Evolutionary conservation across 192 early-diverging fungal species (phyloP).

Genomic region (Backusella tarrabulga): DNA sequence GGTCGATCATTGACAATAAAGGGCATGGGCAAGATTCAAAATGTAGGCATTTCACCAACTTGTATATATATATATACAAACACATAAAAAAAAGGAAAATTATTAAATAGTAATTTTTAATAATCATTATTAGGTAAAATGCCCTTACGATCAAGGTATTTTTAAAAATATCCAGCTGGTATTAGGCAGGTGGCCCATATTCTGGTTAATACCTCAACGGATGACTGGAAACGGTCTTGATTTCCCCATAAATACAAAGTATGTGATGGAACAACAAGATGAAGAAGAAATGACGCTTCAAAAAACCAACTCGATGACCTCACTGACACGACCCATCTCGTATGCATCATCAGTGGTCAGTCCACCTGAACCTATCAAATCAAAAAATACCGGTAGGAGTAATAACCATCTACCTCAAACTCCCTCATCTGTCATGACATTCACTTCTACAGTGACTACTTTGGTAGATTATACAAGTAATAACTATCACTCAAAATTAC

Average conservation of each 20-base stretch:
- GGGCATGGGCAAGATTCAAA: constrained; percentile 54
- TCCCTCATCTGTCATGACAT: constrained; percentile 22
- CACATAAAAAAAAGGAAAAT: background rate
- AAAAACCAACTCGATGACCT: background rate
- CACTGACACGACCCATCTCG: background rate
- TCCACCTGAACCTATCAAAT: constrained; percentile 1
- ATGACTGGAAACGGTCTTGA: constrained; percentile 67
- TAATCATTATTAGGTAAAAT: constrained; percentile 42
- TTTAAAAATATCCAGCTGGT: constrained; percentile 71
- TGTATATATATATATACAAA: background rate
- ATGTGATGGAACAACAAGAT: constrained; percentile 1
- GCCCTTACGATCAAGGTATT: constrained; percentile 84
- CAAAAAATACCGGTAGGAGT: background rate
- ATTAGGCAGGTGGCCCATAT: constrained; percentile 59
- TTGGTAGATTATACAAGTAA: constrained; percentile 13
- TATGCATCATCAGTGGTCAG: background rate
- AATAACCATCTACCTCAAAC: constrained; percentile 3
- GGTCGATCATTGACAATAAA: constrained; percentile 64
- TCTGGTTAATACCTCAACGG: constrained; percentile 77
- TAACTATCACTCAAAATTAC: background rate
- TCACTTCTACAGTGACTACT: constrained; percentile 21
- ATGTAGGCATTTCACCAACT: constrained; percentile 29
- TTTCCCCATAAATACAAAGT: constrained; percentile 52
- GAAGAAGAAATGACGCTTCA: constrained; percentile 1
- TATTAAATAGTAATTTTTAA: background rate